phyloP scores from a whole-genome alignment of 208 protist species.

The Crithidia acanthocephali region DNA sequence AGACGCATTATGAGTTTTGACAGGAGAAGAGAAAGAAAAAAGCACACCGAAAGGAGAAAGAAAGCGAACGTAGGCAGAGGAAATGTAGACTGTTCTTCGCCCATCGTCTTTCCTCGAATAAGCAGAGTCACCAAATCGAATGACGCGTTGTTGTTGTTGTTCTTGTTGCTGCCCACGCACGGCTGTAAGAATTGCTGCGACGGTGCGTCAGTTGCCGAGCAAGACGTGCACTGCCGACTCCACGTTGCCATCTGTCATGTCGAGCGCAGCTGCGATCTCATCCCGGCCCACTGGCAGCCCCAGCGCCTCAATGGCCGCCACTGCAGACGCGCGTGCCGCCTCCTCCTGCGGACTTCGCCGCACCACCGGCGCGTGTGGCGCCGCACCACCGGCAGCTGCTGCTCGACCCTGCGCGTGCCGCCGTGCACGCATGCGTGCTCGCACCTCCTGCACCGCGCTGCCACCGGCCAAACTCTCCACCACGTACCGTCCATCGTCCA shows the following conservation, averaged over 20 bases:
- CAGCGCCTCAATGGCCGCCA: slow-evolving; percentile 57
- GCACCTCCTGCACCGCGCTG: slow-evolving; percentile 19
- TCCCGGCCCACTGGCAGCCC: slow-evolving; percentile 47
- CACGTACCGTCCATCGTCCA: slow-evolving; percentile 49
- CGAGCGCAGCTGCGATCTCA: slow-evolving; percentile 49
- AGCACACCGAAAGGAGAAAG: too few species aligned
- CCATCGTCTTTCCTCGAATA: not conserved
- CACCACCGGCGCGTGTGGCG: not conserved
- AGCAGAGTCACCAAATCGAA: not conserved
- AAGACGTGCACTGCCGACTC: slow-evolving; percentile 64
- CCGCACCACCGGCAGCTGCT: not conserved
- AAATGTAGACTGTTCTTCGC: too few species aligned
- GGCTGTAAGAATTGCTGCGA: too few species aligned
- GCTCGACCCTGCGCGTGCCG: slow-evolving; percentile 6
- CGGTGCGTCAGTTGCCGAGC: slow-evolving; percentile 34
- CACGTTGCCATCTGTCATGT: slow-evolving; percentile 47
- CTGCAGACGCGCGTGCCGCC: slow-evolving; percentile 20
- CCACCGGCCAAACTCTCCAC: slow-evolving; percentile 48
- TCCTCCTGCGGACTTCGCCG: slow-evolving; percentile 20
- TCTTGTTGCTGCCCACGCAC: not conserved
- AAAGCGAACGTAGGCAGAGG: too few species aligned
- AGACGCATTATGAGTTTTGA: too few species aligned
- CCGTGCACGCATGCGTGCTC: slow-evolving; percentile 28
- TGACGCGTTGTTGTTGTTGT: not conserved
- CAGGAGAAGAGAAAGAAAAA: too few species aligned